Percentiles rank a stretch among this genome's conserved stretches.
These are phyloP conservation scores for Brassica juncea DNA, from an alignment of 345 rosid genomes.

Conservation along the genomic window DNA sequence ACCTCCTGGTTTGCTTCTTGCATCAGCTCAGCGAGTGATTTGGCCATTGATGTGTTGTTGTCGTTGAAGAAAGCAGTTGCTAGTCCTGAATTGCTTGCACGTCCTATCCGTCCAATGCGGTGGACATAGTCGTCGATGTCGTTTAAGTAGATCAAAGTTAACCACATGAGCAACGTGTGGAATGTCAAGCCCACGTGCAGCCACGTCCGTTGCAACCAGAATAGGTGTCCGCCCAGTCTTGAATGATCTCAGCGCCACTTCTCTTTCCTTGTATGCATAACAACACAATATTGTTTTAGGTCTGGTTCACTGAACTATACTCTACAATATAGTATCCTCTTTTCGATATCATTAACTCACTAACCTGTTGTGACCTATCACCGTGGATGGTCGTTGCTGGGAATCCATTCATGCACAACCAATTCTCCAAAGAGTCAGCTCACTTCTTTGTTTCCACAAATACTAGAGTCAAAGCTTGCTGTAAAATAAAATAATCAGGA, in stretches of 20 bases:
- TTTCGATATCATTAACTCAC: slow-evolving; percentile 3
- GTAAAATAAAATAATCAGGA: slow-evolving; percentile 37
- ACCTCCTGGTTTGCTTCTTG: slow-evolving; percentile 96
- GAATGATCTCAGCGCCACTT: slow-evolving; percentile 83
- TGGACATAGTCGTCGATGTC: slow-evolving; percentile 98
- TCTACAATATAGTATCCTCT: background rate
- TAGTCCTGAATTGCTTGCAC: slow-evolving; percentile 91
- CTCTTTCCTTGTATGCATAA: slow-evolving; percentile 76
- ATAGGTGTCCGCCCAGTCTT: slow-evolving; percentile 90
- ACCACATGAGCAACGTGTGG: slow-evolving; percentile 97
- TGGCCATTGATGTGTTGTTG: slow-evolving; percentile 72
- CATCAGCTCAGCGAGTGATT: slow-evolving; percentile 79
- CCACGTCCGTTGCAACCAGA: slow-evolving; percentile 95
- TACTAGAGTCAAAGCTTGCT: slow-evolving; percentile 95
- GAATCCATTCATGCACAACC: slow-evolving; percentile 85
- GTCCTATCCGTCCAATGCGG: slow-evolving; percentile 94
- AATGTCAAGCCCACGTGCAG: slow-evolving; percentile 81
- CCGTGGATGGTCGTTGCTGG: slow-evolving; percentile 98
- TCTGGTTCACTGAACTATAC: slow-evolving; percentile 11
- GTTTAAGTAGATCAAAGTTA: slow-evolving; percentile 91
- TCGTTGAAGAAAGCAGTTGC: slow-evolving; percentile 98
- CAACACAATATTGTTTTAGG: slow-evolving; percentile 3
- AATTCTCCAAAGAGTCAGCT: slow-evolving; percentile 91
- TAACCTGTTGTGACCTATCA: slow-evolving; percentile 90
- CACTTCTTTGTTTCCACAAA: slow-evolving; percentile 99